Conservation (phyloP, 495 filamentous ascomycete genomes). For the Lophiotrema nucula region DNA sequence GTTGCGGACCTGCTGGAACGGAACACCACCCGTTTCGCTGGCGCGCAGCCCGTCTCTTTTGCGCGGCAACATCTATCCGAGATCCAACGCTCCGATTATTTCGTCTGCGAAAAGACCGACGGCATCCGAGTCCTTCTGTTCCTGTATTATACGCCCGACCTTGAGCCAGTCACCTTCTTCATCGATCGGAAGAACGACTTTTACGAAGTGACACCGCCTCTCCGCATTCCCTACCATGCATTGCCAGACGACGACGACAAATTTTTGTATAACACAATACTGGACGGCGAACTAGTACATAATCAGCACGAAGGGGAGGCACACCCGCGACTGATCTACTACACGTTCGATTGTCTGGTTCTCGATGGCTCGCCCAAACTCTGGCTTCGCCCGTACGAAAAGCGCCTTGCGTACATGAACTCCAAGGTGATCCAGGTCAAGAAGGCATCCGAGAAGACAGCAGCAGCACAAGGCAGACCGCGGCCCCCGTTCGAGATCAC, state of each 20-base stretch:
- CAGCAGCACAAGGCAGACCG: slow-evolving; percentile 66
- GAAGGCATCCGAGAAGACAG: slow-evolving; percentile 57
- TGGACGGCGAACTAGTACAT: slow-evolving; percentile 91
- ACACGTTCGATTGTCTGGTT: slow-evolving; percentile 86
- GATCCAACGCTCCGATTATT: slow-evolving; percentile 80
- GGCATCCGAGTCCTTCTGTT: slow-evolving; percentile 93
- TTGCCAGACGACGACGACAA: slow-evolving; percentile 54
- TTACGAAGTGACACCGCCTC: slow-evolving; percentile 65
- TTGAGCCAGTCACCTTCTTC: slow-evolving; percentile 61
- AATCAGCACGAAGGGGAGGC: slow-evolving; percentile 63
- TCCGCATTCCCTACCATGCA: slow-evolving; percentile 76
- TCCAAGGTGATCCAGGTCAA: slow-evolving; percentile 62
- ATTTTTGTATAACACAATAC: slow-evolving; percentile 77
- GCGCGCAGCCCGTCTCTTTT: slow-evolving; percentile 94
- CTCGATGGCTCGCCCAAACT: slow-evolving; percentile 68
- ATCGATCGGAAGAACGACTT: slow-evolving; percentile 98
- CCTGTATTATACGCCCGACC: slow-evolving; percentile 61
- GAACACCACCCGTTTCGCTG: slow-evolving; percentile 69
- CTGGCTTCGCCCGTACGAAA: slow-evolving; percentile 78
- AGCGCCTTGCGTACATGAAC: slow-evolving; percentile 82
- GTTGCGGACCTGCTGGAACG: slow-evolving; percentile 75
- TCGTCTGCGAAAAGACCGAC: slow-evolving; percentile 97
- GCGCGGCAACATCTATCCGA: slow-evolving; percentile 72
- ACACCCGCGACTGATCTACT: slow-evolving; percentile 68
- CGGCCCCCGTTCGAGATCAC: slow-evolving; percentile 77